Evolutionary conservation across 2,329 filamentous ascomycete species (phyloP), one percentile per base, ranked within the genome.

Genomic region (Aspergillus ustus): DNA sequence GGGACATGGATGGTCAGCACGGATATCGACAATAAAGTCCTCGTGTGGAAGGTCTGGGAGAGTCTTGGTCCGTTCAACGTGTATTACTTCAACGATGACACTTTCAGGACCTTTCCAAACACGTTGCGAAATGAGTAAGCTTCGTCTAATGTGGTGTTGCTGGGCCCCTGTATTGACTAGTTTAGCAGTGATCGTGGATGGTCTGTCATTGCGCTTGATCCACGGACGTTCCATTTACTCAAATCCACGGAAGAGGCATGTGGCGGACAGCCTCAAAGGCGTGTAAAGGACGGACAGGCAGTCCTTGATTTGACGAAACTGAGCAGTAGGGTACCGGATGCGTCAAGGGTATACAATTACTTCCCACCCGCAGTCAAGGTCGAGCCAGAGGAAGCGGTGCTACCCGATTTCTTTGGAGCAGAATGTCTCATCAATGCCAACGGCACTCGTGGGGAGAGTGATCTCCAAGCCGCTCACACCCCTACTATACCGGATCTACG

Each of bases 1-100:
- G 86, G 84, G 5, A 76, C 78, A 56, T 88, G 84, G 83, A 80
- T 89, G 56, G 71, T 85, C 29, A 85, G 84, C 57, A 84, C 82
- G 11, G 84, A 85, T 64, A 87, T 89, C 50, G 70, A 78, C 40
- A 84, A 85, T 28, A 73, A 75, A 22, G 75, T 81, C 1, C 71
- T 80, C 20, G 67, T 85, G 6, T 86, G 84, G 82, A 79, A 83
- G 11, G 70, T 82, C 15, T 82, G 80, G 80, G 73, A 78, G 19
- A 67, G 63, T 25, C 64, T 72, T 20, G 59, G 45, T 50, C 77
- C 68, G n/a, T 70, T 70, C 29, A 69, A 69, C 29, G 57, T 64
- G 13, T 72, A 72, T 57, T 67, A 70, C 50, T 72, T 75, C 55
- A 69, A 60, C 82, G 62, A 68, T 55, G 50, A 64, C n/a, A 58